Evolutionary conservation across 106 monocot species (phyloP).

Genomic region (Phalaenopsis equestris): DNA sequence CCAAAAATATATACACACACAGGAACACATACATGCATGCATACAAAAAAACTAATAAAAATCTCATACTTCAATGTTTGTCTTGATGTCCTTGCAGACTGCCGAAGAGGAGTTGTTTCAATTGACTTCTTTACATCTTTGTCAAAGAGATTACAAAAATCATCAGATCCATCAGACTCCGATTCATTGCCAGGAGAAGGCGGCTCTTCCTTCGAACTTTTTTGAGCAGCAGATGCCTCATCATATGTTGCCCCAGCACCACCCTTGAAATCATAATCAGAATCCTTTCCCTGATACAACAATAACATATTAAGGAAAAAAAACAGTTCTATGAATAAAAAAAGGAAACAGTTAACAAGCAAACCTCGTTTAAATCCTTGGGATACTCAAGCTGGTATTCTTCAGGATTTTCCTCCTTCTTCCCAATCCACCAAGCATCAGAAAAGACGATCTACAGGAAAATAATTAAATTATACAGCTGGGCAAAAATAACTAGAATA

Average conservation of each 20-base stretch:
- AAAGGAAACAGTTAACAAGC: neutral
- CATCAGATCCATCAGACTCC: slow-evolving; percentile 33
- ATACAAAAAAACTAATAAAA: slow-evolving; percentile 3
- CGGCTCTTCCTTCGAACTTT: slow-evolving; percentile 37
- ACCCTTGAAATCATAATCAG: slow-evolving; percentile 79
- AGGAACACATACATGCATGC: neutral
- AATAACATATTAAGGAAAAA: neutral
- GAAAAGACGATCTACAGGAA: slow-evolving; percentile 84
- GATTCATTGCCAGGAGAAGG: slow-evolving; percentile 32
- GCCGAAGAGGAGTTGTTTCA: slow-evolving; percentile 51
- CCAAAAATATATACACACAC: neutral
- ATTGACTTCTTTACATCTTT: slow-evolving; percentile 8
- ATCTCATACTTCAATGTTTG: slow-evolving; percentile 53
- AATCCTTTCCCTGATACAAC: slow-evolving; percentile 26
- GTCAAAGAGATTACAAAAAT: slow-evolving; percentile 18
- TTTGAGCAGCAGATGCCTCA: slow-evolving; percentile 22
- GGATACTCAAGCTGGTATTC: slow-evolving; percentile 75
- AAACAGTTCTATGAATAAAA: neutral
- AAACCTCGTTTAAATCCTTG: slow-evolving; percentile 42
- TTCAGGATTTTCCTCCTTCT: slow-evolving; percentile 84
- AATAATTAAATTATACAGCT: neutral
- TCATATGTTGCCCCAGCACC: slow-evolving; percentile 63
- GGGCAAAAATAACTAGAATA: neutral
- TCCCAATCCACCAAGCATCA: slow-evolving; percentile 98
- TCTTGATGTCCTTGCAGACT: slow-evolving; percentile 70